phyloP scores from a whole-genome alignment of 1,139 yeast genomes.

The Meyerozyma elateridarum region DNA sequence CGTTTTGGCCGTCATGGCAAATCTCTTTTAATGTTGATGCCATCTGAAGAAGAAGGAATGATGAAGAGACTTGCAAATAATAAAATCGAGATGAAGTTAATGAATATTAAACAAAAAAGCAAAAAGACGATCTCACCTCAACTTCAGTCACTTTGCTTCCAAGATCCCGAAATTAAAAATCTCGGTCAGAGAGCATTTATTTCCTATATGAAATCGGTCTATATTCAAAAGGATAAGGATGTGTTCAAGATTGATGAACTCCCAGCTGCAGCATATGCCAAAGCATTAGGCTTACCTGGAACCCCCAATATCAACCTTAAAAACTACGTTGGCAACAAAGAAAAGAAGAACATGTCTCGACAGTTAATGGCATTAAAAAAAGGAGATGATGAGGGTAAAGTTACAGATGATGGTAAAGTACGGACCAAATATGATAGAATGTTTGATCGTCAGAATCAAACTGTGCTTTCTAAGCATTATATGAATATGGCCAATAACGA shows the following conservation, averaged over 20 bases:
- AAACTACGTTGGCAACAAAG: conserved; percentile 55
- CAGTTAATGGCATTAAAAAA: conserved; percentile 53
- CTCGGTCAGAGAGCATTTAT: conserved; percentile 94
- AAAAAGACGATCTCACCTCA: conserved; percentile 79
- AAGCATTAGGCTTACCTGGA: conserved; percentile 88
- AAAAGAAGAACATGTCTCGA: conserved; percentile 78
- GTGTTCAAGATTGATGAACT: conserved; percentile 72
- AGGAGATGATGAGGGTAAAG: conserved; percentile 25
- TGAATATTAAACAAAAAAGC: conserved; percentile 72
- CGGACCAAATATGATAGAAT: conserved; percentile 91
- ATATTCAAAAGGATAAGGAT: conserved; percentile 82
- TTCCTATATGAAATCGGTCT: conserved; percentile 80
- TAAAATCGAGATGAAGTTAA: conserved; percentile 64
- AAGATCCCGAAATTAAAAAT: conserved; percentile 86
- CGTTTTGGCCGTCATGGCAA: conserved; percentile 88
- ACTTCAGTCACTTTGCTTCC: conserved; percentile 84
- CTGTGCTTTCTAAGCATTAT: conserved; percentile 85
- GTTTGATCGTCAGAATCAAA: conserved; percentile 94
- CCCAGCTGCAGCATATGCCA: conserved; percentile 81
- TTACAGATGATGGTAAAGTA: conserved; percentile 41
- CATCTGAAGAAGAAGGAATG: conserved; percentile 79
- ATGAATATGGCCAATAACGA: conserved; percentile 62
- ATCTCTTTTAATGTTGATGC: conserved; percentile 76
- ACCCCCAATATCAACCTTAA: conserved; percentile 86
- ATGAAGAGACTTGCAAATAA: conserved; percentile 56